phyloP scores from a whole-genome alignment of 1,284 basidiomycete genomes.

The Ustilago trichophora region DNA sequence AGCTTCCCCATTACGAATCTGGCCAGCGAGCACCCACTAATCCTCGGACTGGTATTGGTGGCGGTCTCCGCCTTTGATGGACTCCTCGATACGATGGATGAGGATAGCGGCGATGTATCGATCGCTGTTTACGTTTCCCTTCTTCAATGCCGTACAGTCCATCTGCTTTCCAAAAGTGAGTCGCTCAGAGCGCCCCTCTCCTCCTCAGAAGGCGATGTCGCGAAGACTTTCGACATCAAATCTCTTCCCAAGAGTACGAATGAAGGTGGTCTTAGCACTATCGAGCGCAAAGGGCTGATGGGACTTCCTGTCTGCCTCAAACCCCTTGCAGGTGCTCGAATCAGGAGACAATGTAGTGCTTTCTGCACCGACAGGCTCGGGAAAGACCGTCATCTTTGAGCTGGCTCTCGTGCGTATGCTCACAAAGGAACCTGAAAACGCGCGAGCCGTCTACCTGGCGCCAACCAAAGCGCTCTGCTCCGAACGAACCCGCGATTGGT shows the following conservation, averaged over 20 bases:
- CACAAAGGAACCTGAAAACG: conserved; percentile 63
- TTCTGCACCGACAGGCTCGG: conserved; percentile 57
- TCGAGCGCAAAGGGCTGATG: no score
- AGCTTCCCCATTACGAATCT: no score
- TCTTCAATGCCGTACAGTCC: conserved; percentile 90
- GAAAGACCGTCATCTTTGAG: conserved; percentile 79
- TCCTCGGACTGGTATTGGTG: no score
- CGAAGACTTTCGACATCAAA: no score
- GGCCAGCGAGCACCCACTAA: no score
- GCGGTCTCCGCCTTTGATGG: no score
- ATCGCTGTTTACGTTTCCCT: conserved; percentile 81
- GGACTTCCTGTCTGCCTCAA: no score
- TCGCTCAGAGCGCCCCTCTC: no score
- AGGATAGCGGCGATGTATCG: conserved; percentile 83
- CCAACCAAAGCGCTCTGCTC: conserved; percentile 87
- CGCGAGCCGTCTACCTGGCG: conserved; percentile 86
- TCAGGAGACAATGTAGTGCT: conserved; percentile 79
- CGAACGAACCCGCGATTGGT: conserved; percentile 87
- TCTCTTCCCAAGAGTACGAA: no score
- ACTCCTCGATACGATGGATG: no score
- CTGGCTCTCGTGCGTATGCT: conserved; percentile 84
- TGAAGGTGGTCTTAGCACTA: no score
- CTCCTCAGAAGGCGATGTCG: no score
- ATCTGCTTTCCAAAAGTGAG: conserved; percentile 79
- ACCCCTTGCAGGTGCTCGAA: conserved; percentile 77